These are phyloP conservation scores for Globisporangium splendens DNA, from an alignment of 352 stramenopile genomes.

Conservation along the genomic window DNA sequence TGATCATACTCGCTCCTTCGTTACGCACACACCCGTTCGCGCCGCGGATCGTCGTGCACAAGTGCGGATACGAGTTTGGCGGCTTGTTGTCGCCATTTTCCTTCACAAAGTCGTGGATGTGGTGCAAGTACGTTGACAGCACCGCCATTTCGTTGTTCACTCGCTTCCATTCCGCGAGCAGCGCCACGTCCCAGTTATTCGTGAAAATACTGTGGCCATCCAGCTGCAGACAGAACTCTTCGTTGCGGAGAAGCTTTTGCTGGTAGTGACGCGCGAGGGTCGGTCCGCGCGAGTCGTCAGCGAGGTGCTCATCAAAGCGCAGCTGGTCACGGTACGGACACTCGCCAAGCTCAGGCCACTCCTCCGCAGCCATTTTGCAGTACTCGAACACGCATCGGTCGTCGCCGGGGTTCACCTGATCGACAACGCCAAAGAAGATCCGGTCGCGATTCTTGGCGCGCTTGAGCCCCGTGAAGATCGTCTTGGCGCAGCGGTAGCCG, in stretches of 20 bases:
- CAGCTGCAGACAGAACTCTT: constrained; percentile 85
- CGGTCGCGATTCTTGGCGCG: constrained; percentile 64
- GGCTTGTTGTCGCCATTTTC: constrained; percentile 74
- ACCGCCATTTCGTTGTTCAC: constrained; percentile 84
- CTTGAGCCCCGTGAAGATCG: constrained; percentile 75
- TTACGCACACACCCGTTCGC: constrained; percentile 66
- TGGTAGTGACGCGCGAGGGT: constrained; percentile 80
- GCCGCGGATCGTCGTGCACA: constrained; percentile 75
- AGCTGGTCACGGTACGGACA: constrained; percentile 77
- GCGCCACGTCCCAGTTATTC: constrained; percentile 74
- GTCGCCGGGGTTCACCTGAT: constrained; percentile 76
- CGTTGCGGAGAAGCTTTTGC: constrained; percentile 66
- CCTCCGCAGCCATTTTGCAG: constrained; percentile 64
- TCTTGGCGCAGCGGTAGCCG: constrained; percentile 75
- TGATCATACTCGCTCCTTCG: constrained; percentile 80
- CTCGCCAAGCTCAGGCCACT: constrained; percentile 58
- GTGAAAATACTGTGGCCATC: constrained; percentile 86
- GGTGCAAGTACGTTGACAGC: constrained; percentile 76
- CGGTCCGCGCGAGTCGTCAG: constrained; percentile 70
- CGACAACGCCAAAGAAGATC: constrained; percentile 78
- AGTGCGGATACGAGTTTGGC: constrained; percentile 55
- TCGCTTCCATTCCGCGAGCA: constrained; percentile 70
- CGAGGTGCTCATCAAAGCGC: constrained; percentile 56
- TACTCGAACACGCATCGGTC: constrained; percentile 70
- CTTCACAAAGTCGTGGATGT: constrained; percentile 80